Evolutionary conservation across 2,329 filamentous ascomycete genomes (phyloP).

Genomic region (Teratosphaeria destructans): DNA sequence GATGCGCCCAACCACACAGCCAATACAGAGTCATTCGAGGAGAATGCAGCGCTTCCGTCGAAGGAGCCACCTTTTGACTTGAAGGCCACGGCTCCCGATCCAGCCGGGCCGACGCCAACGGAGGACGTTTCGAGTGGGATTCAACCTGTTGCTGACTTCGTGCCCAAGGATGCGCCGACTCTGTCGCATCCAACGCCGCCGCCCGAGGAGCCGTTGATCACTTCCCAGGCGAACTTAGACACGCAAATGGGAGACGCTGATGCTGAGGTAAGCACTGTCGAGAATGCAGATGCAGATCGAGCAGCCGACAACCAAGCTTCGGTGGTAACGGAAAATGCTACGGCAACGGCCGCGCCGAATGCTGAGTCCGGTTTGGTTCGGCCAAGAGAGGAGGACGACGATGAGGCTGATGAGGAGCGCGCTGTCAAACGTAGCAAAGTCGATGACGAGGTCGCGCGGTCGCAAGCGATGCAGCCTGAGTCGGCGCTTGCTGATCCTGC

Average conservation of each 20-base stretch:
- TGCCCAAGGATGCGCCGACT: conserved; percentile 31
- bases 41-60: conserved; percentile 12
- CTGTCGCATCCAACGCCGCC: conserved; percentile 32
- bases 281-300: neutral
- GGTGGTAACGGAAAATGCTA: neutral
- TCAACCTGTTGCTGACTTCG: conserved; percentile 32
- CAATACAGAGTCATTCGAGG: conserved; percentile 15
- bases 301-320: neutral
- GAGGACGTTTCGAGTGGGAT: conserved; percentile 35
- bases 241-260: conserved; percentile 11
- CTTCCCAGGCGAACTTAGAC: conserved; percentile 19
- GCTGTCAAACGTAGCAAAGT: conserved; percentile 73
- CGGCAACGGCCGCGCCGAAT: neutral
- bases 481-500: neutral
- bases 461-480: neutral
- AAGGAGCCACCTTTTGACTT: conserved; percentile 10
- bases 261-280: neutral
- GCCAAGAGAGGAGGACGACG: conserved; percentile 65
- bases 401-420: conserved; percentile 44
- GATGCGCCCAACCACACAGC: neutral
- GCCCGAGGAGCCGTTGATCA: conserved; percentile 30
- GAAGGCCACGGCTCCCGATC: conserved; percentile 11
- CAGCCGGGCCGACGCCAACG: conserved; percentile 26
- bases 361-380: conserved; percentile 51
- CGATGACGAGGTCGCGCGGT: conserved; percentile 30